Evolutionary conservation across 768 basidiomycete species (phyloP).

Genomic region (Cyclocybe aegerita): DNA sequence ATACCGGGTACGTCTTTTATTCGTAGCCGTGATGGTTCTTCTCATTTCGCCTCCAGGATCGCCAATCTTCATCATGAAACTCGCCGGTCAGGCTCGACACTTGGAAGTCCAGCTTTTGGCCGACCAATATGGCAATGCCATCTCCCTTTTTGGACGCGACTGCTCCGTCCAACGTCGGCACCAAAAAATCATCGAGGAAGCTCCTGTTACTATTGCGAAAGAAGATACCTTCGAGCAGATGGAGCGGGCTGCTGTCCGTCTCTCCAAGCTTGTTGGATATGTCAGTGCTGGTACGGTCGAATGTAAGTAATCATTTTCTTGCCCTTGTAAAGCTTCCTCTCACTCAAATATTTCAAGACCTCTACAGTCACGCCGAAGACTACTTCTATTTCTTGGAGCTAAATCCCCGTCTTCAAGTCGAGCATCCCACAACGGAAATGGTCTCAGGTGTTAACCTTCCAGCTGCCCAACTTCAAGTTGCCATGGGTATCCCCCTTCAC

Average conservation of each 20-base stretch:
- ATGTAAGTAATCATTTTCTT: conserved; percentile 51
- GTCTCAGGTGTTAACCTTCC: conserved; percentile 99
- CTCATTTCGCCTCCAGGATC: conserved; percentile 57
- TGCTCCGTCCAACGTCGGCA: conserved; percentile 99
- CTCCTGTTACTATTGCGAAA: conserved; percentile 95
- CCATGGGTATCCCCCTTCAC: conserved; percentile 97
- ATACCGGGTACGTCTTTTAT: conserved; percentile 74
- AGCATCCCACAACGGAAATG: conserved; percentile 99
- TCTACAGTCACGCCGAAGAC: conserved; percentile 93
- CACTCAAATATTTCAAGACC: conserved; percentile 49
- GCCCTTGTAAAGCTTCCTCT: conserved; percentile 2
- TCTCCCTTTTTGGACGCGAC: conserved; percentile 98
- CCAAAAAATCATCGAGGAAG: conserved; percentile 99
- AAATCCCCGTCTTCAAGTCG: conserved; percentile 98
- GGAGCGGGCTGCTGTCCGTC: conserved; percentile 98
- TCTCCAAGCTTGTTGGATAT: conserved; percentile 99
- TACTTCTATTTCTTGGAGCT: conserved; percentile 97
- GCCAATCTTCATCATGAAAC: conserved; percentile 99
- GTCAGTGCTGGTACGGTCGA: conserved; percentile 99
- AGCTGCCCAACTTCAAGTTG: conserved; percentile 93
- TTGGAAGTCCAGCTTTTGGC: conserved; percentile 97
- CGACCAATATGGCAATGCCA: conserved; percentile 99
- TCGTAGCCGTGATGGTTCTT: conserved; percentile 8
- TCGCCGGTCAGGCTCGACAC: conserved; percentile 96
- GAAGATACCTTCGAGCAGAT: conserved; percentile 92